These are phyloP conservation scores for Fusarium secorum DNA, from an alignment of 2,329 filamentous ascomycete genomes.

Conservation along the genomic window DNA sequence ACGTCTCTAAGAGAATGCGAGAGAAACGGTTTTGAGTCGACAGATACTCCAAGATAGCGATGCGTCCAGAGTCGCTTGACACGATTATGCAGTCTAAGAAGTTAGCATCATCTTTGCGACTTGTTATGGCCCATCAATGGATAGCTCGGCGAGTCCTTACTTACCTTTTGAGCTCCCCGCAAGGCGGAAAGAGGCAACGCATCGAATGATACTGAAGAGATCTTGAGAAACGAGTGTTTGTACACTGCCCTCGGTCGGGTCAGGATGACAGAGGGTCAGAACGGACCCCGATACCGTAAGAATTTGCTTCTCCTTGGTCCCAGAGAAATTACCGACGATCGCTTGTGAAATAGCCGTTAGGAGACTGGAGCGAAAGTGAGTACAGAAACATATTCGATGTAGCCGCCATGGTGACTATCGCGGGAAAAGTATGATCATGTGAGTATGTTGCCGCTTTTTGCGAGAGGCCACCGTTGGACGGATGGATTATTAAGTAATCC, in stretches of 20 bases:
- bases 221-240: too few species aligned
- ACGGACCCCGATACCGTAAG: constrained; percentile 90
- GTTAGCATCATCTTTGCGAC: constrained; percentile 34
- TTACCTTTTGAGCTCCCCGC: constrained; percentile 96
- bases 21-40: constrained; percentile 85
- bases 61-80: constrained; percentile 92
- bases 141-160: constrained; percentile 48
- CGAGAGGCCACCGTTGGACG: too few species aligned
- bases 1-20: constrained; percentile 92
- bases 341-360: constrained; percentile 89
- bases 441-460: too few species aligned
- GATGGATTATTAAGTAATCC: fast-evolving
- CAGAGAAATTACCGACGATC: constrained; percentile 91
- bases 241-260: constrained; percentile 81
- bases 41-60: constrained; percentile 93
- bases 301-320: constrained; percentile 97
- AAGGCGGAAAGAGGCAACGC: constrained; percentile 86
- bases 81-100: constrained; percentile 90
- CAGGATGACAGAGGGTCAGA: constrained; percentile 84
- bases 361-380: constrained; percentile 92
- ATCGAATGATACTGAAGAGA: constrained; percentile 94
- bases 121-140: fast-evolving
- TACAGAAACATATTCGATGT: constrained; percentile 99
- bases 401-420: constrained; percentile 75
- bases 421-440: fast-evolving